Percentiles rank a stretch among this genome's conserved stretches.
These are phyloP conservation scores for Cercospora berteroae DNA, from an alignment of 2,329 filamentous ascomycete species.

Conservation along the genomic window DNA sequence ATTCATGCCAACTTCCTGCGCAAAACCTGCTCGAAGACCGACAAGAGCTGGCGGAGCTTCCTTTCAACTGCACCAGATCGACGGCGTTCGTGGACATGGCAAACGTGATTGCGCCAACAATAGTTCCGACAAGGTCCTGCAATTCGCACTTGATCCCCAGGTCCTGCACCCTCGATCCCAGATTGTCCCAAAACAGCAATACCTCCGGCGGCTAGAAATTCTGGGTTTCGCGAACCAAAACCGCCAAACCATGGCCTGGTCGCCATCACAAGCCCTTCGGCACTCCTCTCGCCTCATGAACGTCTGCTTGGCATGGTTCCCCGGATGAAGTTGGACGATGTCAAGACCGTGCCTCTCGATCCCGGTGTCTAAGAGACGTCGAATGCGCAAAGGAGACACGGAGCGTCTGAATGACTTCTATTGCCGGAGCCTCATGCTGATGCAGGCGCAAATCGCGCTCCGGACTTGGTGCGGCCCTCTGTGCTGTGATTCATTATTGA, in stretches of 20 bases:
- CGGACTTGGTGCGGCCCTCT: neutral
- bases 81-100: neutral
- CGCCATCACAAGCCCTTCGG: conserved; percentile 11
- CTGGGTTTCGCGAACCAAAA: conserved; percentile 12
- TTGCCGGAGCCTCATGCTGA: neutral
- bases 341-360: neutral
- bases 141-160: conserved; percentile 14
- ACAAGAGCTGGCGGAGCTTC: neutral
- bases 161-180: conserved; percentile 8
- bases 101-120: conserved; percentile 4
- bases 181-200: conserved; percentile 17
- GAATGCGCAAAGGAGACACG: neutral
- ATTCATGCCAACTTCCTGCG: neutral
- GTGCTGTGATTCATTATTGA: neutral
- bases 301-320: conserved; percentile 3
- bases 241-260: conserved; percentile 11
- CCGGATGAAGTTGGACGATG: neutral
- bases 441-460: neutral
- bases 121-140: conserved; percentile 11
- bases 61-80: neutral
- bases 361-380: neutral
- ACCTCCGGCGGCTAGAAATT: conserved; percentile 17
- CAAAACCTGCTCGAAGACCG: neutral
- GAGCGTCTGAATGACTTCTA: neutral
- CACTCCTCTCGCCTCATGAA: conserved; percentile 18